Percentiles rank a stretch among this genome's conserved stretches.
These are phyloP conservation scores for Fusarium metavorans DNA, from an alignment of 2,329 filamentous ascomycete genomes.

Conservation along the genomic window DNA sequence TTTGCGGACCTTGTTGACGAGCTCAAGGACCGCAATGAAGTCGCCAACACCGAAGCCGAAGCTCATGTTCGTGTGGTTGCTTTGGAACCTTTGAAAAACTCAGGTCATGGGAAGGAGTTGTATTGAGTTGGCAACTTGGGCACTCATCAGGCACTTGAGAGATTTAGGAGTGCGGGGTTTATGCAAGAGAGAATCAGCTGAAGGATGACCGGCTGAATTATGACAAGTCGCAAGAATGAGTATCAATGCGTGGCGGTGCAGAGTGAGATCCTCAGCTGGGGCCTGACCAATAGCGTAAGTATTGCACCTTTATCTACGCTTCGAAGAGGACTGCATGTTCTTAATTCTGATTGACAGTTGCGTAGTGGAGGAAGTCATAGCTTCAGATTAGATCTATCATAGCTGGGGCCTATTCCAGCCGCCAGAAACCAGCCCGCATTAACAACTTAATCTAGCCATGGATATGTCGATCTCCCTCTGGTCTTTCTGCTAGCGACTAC, in stretches of 20 bases:
- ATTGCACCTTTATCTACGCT: not conserved
- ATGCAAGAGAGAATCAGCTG: not conserved
- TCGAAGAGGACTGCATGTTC: not conserved
- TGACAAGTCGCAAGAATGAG: not conserved
- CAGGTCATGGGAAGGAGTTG: not conserved
- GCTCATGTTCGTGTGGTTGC: no score
- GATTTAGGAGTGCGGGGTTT: not conserved
- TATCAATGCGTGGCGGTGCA: not conserved
- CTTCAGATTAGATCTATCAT: not conserved
- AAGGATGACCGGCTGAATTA: not conserved
- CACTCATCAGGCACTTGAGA: not conserved
- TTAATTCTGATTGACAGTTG: not conserved
- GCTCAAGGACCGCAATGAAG: not conserved
- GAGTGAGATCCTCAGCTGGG: not conserved
- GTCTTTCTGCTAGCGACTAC: not conserved
- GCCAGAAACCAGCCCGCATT: not conserved
- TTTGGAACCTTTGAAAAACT: not conserved
- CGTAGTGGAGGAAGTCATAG: not conserved
- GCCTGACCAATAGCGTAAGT: not conserved
- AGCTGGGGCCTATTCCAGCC: not conserved
- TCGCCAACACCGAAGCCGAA: not conserved
- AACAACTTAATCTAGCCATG: not conserved
- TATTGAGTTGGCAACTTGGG: not conserved
- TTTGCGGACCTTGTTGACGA: not conserved
- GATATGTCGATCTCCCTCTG: not conserved